phyloP scores from a whole-genome alignment of 805 yeast genomes.

The Millerago galiae region DNA sequence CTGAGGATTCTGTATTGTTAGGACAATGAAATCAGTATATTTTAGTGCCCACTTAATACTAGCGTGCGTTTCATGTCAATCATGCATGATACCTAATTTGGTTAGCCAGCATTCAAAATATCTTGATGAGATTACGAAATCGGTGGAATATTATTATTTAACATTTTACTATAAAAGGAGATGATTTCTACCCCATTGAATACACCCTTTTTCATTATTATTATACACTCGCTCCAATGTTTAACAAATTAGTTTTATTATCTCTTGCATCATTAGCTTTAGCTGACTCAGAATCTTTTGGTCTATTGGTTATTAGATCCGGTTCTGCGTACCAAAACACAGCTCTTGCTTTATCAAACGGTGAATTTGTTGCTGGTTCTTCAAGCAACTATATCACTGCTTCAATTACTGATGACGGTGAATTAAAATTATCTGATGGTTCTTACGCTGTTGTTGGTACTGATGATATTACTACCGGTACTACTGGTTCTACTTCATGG shows the following conservation, averaged over 20 bases:
- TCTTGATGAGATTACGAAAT: too few species aligned
- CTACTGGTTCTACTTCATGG: constrained; percentile 33
- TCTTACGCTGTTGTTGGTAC: constrained; percentile 25
- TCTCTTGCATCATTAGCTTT: constrained; percentile 24
- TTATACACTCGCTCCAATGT: constrained; percentile 5
- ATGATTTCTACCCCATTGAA: neutral
- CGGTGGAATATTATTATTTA: too few species aligned
- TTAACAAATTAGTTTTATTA: constrained; percentile 18
- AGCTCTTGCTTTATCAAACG: constrained; percentile 17
- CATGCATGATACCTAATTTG: too few species aligned
- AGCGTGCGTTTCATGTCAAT: too few species aligned
- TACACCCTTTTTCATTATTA: neutral
- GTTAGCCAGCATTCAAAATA: too few species aligned
- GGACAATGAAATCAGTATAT: too few species aligned
- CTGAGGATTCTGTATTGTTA: too few species aligned
- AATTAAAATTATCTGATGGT: constrained; percentile 24
- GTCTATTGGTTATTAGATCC: constrained; percentile 29
- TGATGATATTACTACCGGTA: constrained; percentile 21
- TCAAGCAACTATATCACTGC: constrained; percentile 13
- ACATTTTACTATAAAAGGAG: too few species aligned
- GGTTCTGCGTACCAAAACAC: constrained; percentile 30
- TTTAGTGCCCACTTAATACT: too few species aligned
- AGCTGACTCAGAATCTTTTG: constrained; percentile 33
- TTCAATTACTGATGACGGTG: constrained; percentile 28
- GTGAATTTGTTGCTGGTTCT: constrained; percentile 14